These are phyloP conservation scores for Marsdenia floribunda DNA, from an alignment of 257 asterid species.

Conservation along the genomic window DNA sequence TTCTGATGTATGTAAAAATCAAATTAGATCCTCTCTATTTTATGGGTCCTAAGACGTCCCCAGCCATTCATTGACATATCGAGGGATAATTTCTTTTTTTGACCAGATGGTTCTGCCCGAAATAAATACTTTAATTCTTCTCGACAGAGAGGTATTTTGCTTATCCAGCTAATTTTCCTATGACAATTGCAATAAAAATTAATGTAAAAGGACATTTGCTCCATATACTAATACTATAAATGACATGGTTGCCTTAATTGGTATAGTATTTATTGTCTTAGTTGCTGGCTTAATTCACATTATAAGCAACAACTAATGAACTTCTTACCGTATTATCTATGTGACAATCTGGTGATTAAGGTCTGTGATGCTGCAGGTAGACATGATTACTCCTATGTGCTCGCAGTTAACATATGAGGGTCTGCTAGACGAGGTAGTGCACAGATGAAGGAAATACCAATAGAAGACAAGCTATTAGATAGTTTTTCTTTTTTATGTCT, in stretches of 20 bases:
- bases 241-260: conserved; percentile 4
- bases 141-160: conserved; percentile 80
- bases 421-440: conserved; percentile 76
- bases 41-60: conserved; percentile 3
- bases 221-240: not conserved
- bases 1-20: conserved; percentile 51
- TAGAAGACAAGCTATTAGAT: not conserved
- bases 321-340: not conserved
- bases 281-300: not conserved
- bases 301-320: not conserved
- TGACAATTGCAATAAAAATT: not conserved
- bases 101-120: conserved; percentile 78
- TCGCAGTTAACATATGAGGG: conserved; percentile 92
- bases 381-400: conserved; percentile 98
- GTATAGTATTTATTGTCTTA: not conserved
- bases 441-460: not conserved
- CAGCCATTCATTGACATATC: conserved; percentile 10
- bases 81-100: conserved; percentile 10
- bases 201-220: not conserved
- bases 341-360: conserved; percentile 11
- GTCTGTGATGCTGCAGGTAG: conserved; percentile 61
- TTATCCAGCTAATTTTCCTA: conserved; percentile 7
- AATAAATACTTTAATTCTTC: conserved; percentile 79
- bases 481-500: not conserved
- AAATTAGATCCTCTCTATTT: conserved; percentile 7